Base-by-base conservation (phyloP, 495 filamentous ascomycete genomes). In the Hamigera avellanea region DNA sequence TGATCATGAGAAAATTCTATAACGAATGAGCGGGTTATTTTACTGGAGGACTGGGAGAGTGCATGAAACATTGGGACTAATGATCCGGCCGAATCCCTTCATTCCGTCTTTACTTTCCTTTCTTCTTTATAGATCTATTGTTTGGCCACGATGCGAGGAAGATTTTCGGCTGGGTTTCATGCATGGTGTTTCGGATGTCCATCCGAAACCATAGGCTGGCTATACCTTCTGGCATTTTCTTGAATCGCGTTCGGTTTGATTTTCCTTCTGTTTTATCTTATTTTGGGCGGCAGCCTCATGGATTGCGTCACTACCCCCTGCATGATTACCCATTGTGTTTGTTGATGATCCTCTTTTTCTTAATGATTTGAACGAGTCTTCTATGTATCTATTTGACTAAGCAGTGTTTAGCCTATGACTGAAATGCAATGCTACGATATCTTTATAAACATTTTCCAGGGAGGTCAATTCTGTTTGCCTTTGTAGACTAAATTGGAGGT, bases 1-100 rank as follows among this genome's bases (percentile, higher is more conserved):
- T 95, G 57, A 69, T 98, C 35, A 95, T 95, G 68, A 87, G 86
- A 73, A 98, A 98, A 66, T 98, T 98, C 63, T 98, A 96, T 79
- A 80, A 73, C 45, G 68, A 68, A 42, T 69, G 42, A 64, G 39
- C 15, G 12, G 33, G 7, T 23, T 23, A 23, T 23, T 4, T 4
- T 23, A 5, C 9, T 9, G 21, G 5, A 23, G 21, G 21, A n/a
- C 21, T 23, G 21, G 21, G 9, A 23, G 4, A 9, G 9, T 23
- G 9, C 21, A 23, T n/a, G n/a, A n/a, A n/a, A n/a, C n/a, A n/a
- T n/a, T n/a, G 21, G 21, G 21, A 23, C 21, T 23, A 4, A 23
- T 4, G 21, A 23, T 23, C 21, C 4, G 21, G 9, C 21, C 5
- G 21, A 5, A 9, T 23, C 21, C n/a, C 9, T 23, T 9, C 5